Conservation (phyloP, 164 flowering plant genomes). For the Chimonanthus salicifolius region DNA sequence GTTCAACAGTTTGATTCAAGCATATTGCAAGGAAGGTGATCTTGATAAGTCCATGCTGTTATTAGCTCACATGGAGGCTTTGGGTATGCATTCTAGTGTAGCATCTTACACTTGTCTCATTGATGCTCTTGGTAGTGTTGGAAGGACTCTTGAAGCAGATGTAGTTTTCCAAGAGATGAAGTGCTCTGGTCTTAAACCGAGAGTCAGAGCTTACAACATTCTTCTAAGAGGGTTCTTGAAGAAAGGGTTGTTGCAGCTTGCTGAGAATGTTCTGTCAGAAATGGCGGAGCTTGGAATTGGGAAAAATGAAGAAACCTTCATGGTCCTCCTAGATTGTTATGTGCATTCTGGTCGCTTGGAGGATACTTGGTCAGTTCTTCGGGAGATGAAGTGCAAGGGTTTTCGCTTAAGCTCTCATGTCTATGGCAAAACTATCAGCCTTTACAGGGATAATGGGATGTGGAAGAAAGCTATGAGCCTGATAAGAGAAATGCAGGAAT, state of each 20-base stretch:
- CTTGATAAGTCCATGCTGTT: constrained; percentile 46
- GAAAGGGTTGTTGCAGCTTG: constrained; percentile 54
- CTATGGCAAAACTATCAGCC: constrained; percentile 58
- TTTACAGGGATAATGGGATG: constrained; percentile 82
- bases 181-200: constrained; percentile 30
- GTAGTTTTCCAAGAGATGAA: constrained; percentile 60
- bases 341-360: constrained; percentile 56
- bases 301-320: constrained; percentile 45
- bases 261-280: constrained; percentile 28
- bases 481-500: constrained; percentile 53
- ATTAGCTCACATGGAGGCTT: constrained; percentile 54
- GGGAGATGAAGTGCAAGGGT: constrained; percentile 49
- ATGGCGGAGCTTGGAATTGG: constrained; percentile 36
- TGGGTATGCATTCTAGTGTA: constrained; percentile 38
- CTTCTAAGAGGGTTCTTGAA: constrained; percentile 55
- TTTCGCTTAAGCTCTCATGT: constrained; percentile 39
- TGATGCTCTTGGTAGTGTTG: constrained; percentile 48
- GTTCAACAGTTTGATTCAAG: constrained; percentile 36
- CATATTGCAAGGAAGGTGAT: constrained; percentile 38
- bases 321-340: constrained; percentile 53
- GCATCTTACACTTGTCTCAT: constrained; percentile 42
- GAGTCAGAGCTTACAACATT: constrained; percentile 33
- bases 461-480: constrained; percentile 78
- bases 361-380: constrained; percentile 55
- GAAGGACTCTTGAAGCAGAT: constrained; percentile 79